phyloP scores from a whole-genome alignment of 2,329 filamentous ascomycete genomes.

The Phialophora expanda region DNA sequence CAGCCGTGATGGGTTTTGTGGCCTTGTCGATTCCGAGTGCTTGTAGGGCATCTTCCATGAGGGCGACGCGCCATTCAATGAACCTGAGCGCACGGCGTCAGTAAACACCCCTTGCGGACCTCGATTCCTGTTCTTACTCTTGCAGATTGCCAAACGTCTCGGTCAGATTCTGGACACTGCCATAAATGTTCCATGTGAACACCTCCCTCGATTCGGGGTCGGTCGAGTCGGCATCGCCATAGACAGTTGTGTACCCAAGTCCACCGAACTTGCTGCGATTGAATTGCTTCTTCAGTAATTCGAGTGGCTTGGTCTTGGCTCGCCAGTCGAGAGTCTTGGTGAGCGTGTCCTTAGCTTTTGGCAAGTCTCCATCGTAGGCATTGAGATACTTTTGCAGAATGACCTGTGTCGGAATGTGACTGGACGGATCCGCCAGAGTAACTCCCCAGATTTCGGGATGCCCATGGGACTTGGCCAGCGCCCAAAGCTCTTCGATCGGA shows the following conservation, averaged over 20 bases:
- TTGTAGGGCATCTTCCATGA: conserved; percentile 85
- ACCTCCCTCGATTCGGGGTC: conserved; percentile 61
- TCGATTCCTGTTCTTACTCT: conserved; percentile 63
- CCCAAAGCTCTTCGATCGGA: conserved; percentile 37
- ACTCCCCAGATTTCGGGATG: conserved; percentile 90
- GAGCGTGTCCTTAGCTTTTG: conserved; percentile 78
- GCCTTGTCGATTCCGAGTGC: conserved; percentile 73
- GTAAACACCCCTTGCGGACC: not conserved
- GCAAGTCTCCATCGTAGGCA: conserved; percentile 78
- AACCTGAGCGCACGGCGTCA: conserved; percentile 62
- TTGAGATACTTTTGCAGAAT: conserved; percentile 92
- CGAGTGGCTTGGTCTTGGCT: conserved; percentile 72
- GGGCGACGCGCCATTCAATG: conserved; percentile 83
- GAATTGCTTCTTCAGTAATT: conserved; percentile 68
- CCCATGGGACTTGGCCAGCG: conserved; percentile 44
- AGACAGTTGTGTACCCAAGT: conserved; percentile 80
- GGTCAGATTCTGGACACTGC: conserved; percentile 79
- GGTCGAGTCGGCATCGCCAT: conserved; percentile 45
- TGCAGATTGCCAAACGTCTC: conserved; percentile 80
- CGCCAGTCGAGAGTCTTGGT: conserved; percentile 81
- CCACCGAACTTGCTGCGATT: conserved; percentile 73
- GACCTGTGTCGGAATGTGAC: conserved; percentile 76
- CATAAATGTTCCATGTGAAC: conserved; percentile 93
- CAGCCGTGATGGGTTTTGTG: conserved; percentile 72
- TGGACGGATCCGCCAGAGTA: conserved; percentile 55